Percentiles rank a stretch among this genome's conserved stretches.
Conservation (phyloP, 257 asterid species). For the Lantana camara region DNA sequence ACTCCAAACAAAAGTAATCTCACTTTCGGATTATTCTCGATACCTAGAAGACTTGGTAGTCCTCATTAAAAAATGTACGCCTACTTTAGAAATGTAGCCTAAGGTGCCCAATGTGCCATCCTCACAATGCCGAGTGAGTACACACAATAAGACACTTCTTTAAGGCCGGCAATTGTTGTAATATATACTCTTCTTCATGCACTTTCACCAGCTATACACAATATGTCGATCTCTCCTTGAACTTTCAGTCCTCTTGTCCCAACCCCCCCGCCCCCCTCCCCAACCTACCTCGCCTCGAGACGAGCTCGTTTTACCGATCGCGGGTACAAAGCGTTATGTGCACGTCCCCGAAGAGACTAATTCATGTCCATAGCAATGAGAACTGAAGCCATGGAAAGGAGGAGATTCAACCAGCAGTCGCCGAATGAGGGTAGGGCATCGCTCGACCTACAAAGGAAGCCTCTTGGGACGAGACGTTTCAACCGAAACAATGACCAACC, state of each 20-base stretch:
- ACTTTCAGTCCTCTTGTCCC: slow-evolving; percentile 26
- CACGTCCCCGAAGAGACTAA: not conserved
- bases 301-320: not conserved
- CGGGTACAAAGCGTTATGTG: no score
- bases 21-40: not conserved
- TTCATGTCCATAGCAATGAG: slow-evolving; percentile 13
- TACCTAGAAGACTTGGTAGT: not conserved
- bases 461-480: slow-evolving; percentile 25
- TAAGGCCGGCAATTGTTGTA: slow-evolving; percentile 43
- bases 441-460: slow-evolving; percentile 34
- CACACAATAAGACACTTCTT: slow-evolving; percentile 34
- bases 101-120: slow-evolving; percentile 24
- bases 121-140: slow-evolving; percentile 21
- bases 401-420: slow-evolving; percentile 35
- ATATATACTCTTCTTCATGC: not conserved
- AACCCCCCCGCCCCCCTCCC: not conserved
- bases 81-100: slow-evolving; percentile 5
- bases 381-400: slow-evolving; percentile 34
- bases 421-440: slow-evolving; percentile 24
- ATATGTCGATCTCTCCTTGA: slow-evolving; percentile 24
- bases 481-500: slow-evolving; percentile 14
- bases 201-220: slow-evolving; percentile 12
- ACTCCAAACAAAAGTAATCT: no score
- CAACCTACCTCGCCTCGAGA: not conserved
- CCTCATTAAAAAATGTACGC: not conserved